These are phyloP conservation scores for Candida glaebosa DNA, from an alignment of 805 yeast species.

Conservation along the genomic window DNA sequence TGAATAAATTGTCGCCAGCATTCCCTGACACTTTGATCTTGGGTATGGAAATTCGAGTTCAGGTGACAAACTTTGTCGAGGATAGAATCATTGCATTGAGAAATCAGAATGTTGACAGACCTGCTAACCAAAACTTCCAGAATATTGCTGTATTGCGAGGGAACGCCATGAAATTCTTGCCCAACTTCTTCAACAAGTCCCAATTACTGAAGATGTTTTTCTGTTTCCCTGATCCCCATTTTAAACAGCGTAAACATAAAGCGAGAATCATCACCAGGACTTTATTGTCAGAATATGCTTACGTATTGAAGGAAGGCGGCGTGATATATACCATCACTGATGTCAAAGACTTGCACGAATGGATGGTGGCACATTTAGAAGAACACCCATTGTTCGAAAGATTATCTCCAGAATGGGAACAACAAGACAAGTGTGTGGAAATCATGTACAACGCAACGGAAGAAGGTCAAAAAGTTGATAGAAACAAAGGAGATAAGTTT, in stretches of 20 bases:
- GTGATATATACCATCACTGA: slow-evolving; percentile 92
- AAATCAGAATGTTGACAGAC: slow-evolving; percentile 34
- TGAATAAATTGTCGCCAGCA: slow-evolving; percentile 72
- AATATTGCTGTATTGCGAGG: slow-evolving; percentile 90
- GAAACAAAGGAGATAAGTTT: slow-evolving; percentile 84
- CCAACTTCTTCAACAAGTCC: slow-evolving; percentile 82
- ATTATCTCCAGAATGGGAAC: slow-evolving; percentile 75
- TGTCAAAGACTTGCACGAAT: slow-evolving; percentile 84
- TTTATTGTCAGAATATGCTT: slow-evolving; percentile 87
- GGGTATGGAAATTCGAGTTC: slow-evolving; percentile 98
- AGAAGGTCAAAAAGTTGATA: slow-evolving; percentile 93
- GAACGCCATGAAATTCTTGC: slow-evolving; percentile 95
- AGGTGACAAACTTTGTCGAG: slow-evolving; percentile 95
- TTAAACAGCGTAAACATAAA: slow-evolving; percentile 95
- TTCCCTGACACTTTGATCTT: slow-evolving; percentile 73
- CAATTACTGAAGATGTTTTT: slow-evolving; percentile 91
- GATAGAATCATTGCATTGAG: slow-evolving; percentile 91
- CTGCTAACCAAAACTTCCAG: slow-evolving; percentile 42
- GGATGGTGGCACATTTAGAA: slow-evolving; percentile 94
- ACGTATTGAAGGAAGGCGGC: slow-evolving; percentile 81
- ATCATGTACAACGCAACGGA: slow-evolving; percentile 93
- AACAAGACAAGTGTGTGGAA: slow-evolving; percentile 72
- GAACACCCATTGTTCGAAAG: slow-evolving; percentile 90
- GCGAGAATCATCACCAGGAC: slow-evolving; percentile 94
- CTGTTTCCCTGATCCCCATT: slow-evolving; percentile 99